These are phyloP conservation scores for Quercus phellos DNA, from an alignment of 331 rosid genomes.

Conservation along the genomic window DNA sequence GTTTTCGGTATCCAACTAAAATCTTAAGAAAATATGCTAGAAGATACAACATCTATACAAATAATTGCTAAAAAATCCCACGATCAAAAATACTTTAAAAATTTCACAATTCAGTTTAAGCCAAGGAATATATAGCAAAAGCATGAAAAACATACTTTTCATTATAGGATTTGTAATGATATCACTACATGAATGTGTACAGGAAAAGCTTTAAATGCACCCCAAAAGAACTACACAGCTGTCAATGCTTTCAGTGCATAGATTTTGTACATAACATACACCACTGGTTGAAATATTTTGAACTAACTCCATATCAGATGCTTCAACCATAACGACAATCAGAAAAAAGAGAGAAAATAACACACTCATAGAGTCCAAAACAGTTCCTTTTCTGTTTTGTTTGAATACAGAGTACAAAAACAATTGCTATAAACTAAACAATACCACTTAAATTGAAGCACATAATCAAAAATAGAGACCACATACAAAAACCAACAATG, in stretches of 20 bases:
- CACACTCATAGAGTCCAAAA: background rate
- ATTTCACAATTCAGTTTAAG: background rate
- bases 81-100: background rate
- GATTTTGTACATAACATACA: background rate
- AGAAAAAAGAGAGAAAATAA: background rate
- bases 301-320: background rate
- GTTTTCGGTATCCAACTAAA: background rate
- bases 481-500: background rate
- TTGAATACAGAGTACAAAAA: background rate
- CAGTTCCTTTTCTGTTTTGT: background rate
- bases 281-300: background rate
- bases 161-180: constrained; percentile 2
- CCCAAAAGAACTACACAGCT: background rate
- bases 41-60: background rate
- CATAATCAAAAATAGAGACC: constrained; percentile 10
- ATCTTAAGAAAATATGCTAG: background rate
- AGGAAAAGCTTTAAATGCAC: background rate
- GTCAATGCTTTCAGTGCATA: background rate
- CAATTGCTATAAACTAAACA: background rate
- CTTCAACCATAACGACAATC: background rate
- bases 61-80: background rate
- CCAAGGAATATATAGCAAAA: background rate
- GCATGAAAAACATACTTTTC: background rate
- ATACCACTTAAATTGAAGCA: constrained; percentile 8
- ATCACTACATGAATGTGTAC: background rate